Conservation (phyloP, 2,329 filamentous ascomycete genomes). For the Chalaropsis ovoidea region DNA sequence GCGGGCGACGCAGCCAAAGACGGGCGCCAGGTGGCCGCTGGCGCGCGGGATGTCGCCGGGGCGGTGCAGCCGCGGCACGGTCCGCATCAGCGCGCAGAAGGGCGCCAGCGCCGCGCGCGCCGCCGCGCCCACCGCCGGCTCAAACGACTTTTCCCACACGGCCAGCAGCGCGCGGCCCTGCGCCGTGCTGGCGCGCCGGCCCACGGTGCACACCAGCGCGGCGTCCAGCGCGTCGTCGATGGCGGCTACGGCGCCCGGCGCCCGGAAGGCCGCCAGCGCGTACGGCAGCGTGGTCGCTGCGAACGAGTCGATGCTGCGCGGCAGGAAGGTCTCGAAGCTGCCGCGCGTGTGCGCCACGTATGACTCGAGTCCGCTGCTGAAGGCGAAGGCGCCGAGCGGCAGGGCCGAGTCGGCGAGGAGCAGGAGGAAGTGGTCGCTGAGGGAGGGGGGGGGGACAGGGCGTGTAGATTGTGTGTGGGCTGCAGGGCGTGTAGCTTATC, state of each 20-base stretch:
- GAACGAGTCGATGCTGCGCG: constrained; percentile 59
- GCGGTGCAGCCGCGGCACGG: constrained; percentile 51
- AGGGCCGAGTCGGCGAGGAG: constrained; percentile 73
- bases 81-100: constrained; percentile 60
- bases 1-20: constrained; percentile 57
- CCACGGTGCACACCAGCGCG: constrained; percentile 67
- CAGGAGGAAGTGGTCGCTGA: constrained; percentile 55
- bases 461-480: constrained; percentile 11
- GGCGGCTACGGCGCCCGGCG: constrained; percentile 40
- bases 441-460: constrained; percentile 6
- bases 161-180: constrained; percentile 65
- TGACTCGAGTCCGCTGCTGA: constrained; percentile 72
- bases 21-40: constrained; percentile 52
- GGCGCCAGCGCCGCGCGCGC: constrained; percentile 35
- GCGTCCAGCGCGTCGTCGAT: constrained; percentile 72
- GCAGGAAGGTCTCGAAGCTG: constrained; percentile 56
- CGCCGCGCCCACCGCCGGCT: constrained; percentile 28
- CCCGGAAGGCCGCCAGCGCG: constrained; percentile 55
- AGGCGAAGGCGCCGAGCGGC: constrained; percentile 77
- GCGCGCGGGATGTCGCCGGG: constrained; percentile 53
- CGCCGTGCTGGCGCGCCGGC: constrained; percentile 60
- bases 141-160: constrained; percentile 66
- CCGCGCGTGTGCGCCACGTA: constrained; percentile 58
- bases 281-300: constrained; percentile 66
- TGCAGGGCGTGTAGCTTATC: constrained; percentile 11